Base-by-base conservation (phyloP, 2,329 filamentous ascomycete species). In the Alternaria ventricosa region DNA sequence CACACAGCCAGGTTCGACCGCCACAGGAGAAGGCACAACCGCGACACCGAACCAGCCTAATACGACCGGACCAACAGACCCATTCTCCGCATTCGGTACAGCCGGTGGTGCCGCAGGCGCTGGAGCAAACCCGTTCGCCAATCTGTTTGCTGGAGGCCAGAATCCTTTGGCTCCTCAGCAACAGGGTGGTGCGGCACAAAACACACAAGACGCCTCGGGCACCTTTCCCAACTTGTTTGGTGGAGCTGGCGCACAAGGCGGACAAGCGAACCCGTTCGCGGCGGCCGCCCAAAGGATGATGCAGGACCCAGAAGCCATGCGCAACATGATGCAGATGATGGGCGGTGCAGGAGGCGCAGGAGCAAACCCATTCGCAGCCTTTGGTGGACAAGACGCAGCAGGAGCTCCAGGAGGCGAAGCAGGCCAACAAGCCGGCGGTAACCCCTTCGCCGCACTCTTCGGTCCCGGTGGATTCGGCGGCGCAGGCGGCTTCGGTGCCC, bases 291-390 rank as follows among this genome's bases (percentile, higher is more conserved):
- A 82, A 54, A 78, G 82, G 43, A 76, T 85, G 72, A 84, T 88
- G 76, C 84, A 87, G 63, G 87, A 90, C 65, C 87, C 88, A 12
- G 84, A 88, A 55, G 79, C 86, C 49, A 84, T 89, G 78, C 71
- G 63, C 20, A 65, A 65, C 82, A 81, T 82, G 66, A 83, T 84
- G 82, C 77, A 87, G 62, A 83, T 88, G 80, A 83, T 90, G 81
- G 84, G 85, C 20, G 71, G 74, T 63, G 81, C 82, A 1, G 84
- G 85, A 51, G 80, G 77, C 60, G 76, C 74, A 60, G 80, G 78
- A 45, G 64, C 72, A 36, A 70, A 68, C 57, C 71, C 73, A 78
- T 69, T 82, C 74, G 60, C 75, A 79, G 46, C 80, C 88, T 70
- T 75, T 50, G 66, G 36, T 11, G 36, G 69, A 11, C 87, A 89